A percentile compares a stretch with the other conserved stretches of the same genome.
These are phyloP conservation scores for Annulohypoxylon maeteangense DNA, from an alignment of 495 filamentous ascomycete species.

Conservation along the genomic window DNA sequence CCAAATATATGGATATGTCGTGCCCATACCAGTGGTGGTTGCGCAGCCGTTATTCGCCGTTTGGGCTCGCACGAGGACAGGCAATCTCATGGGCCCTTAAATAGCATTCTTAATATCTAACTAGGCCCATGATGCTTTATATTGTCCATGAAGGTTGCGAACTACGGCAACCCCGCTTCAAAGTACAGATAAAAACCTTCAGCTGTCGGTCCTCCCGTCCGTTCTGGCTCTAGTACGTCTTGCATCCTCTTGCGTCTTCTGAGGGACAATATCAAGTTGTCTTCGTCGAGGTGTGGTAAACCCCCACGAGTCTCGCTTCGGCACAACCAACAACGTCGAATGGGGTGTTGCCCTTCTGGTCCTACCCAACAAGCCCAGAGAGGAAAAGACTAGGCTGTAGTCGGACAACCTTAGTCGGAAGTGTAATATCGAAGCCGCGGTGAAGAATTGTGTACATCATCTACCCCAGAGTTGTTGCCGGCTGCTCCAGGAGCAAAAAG, in stretches of 20 bases:
- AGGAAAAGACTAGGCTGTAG: background rate
- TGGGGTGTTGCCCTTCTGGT: background rate
- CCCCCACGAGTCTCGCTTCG: constrained; percentile 19
- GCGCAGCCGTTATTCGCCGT: background rate
- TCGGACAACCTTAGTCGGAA: constrained; percentile 10
- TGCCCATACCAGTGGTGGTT: background rate
- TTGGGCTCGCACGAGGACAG: background rate
- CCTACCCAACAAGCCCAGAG: background rate
- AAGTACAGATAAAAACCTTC: background rate
- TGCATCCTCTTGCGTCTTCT: constrained; percentile 11
- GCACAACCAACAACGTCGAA: background rate
- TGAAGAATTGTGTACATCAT: background rate
- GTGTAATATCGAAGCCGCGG: background rate
- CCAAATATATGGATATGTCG: background rate
- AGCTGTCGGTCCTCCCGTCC: constrained; percentile 2
- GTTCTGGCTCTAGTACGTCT: background rate
- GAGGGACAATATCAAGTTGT: background rate
- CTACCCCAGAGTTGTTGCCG: background rate
- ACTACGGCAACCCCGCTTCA: constrained; percentile 1
- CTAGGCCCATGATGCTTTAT: background rate
- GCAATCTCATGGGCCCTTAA: constrained; percentile 6
- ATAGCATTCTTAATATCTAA: constrained; percentile 1
- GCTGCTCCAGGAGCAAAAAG: constrained; percentile 1
- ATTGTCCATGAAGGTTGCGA: background rate
- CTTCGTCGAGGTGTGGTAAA: background rate